Evolutionary conservation across 1,284 basidiomycete genomes (phyloP), one percentile per base, ranked within the genome.

Genomic region (Malassezia equina): DNA sequence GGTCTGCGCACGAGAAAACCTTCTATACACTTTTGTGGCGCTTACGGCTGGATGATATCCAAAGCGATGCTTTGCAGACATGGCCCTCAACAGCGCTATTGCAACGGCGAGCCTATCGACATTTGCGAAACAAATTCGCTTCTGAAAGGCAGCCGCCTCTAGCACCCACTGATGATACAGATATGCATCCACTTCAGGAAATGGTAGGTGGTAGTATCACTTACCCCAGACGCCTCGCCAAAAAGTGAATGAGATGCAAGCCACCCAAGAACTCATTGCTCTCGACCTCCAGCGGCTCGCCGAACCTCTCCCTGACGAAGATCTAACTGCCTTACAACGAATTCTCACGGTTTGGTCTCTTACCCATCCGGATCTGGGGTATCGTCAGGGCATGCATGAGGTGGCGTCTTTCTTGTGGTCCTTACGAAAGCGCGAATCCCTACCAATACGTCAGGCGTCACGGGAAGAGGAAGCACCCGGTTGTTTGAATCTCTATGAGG

Each of bases 361-460:
- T 23, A 46, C 61, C 34, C 62, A 73, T 28, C 34, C 58, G 15
- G 64, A 69, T 19, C 53, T 63, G 1, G 69, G 69, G 34, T 75
- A 75, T 42, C 53, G 68, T 19, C 73, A 75, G 46, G 73, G 73
- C 4, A 73, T 75, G 71, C 73, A 75, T 47, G 73, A 75, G 54
- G 52, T 75, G n/a, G 62, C 67, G 6, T 66, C 58, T 13, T 56
- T 60, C 4, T 54, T 71, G 9, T 67, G 67, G 65, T 58, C 63
- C 13, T 58, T 67, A 0, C 44, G 69, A 2, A 4, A 19, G 6
- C 40, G 61, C 27, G 56, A 55, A 34, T 36, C 36, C 17, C 17
- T 24, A 1, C 15, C 17, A 24, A 17, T 9, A 5, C 23, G 7
- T 15, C 7, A 27, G 24, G 46, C 19, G 4, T 19, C 36, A 9